Evolutionary conservation across 169 alveolate genomes (phyloP).

Genomic region (Sarcocystis neurona): DNA sequence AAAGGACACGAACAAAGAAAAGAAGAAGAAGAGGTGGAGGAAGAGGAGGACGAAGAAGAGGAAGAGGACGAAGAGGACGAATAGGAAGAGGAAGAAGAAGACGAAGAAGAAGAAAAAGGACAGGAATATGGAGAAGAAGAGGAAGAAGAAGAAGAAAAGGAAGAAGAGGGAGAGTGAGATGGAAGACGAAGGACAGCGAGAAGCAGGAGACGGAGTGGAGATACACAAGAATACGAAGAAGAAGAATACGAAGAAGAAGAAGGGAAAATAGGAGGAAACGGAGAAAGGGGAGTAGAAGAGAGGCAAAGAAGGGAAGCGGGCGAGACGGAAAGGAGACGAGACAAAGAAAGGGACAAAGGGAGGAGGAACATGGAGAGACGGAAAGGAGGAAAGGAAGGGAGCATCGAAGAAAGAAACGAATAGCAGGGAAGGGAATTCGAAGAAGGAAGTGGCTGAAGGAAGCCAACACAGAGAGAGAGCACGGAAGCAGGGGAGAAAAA

Average conservation of each 20-base stretch:
- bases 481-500: not conserved
- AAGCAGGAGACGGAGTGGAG: not conserved
- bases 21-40: too few relatives aligned
- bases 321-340: not conserved
- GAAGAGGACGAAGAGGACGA: not conserved
- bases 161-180: not conserved
- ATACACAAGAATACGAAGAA: not conserved
- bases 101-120: not conserved
- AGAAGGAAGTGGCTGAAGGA: not conserved
- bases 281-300: too few relatives aligned
- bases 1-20: not conserved
- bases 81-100: not conserved
- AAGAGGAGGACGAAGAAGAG: not conserved
- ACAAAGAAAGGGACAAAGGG: not conserved
- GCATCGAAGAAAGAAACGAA: not conserved
- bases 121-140: not conserved
- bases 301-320: too few relatives aligned
- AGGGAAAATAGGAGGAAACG: too few relatives aligned
- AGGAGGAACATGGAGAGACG: not conserved
- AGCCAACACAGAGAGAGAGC: not conserved
- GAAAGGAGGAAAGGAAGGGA: not conserved
- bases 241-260: too few relatives aligned
- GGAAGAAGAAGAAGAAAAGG: not conserved
- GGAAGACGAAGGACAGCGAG: not conserved
- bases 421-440: not conserved